Evolutionary conservation across 768 basidiomycete species (phyloP).

Genomic region (Tylopilus cervinicoccineus): DNA sequence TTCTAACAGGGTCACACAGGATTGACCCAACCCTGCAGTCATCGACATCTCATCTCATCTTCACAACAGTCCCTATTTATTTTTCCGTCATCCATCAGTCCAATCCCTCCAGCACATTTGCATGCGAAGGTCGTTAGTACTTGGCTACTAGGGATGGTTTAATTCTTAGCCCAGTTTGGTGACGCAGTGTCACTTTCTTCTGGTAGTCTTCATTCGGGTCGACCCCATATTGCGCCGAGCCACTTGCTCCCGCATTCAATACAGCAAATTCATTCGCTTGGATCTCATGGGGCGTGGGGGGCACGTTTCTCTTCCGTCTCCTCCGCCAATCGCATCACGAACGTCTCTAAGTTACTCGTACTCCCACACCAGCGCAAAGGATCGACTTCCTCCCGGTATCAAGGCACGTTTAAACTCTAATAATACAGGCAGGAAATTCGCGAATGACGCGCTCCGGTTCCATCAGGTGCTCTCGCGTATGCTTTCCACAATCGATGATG

Average conservation of each 20-base stretch:
- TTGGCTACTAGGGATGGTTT: background rate
- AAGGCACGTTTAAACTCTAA: conserved; percentile 8
- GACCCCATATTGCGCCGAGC: background rate
- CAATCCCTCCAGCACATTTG: conserved; percentile 5
- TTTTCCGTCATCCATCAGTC: background rate
- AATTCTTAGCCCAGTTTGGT: background rate
- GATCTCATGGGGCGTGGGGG: conserved; percentile 1
- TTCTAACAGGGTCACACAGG: background rate
- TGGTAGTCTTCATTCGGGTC: background rate
- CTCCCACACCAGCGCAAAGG: conserved; percentile 2
- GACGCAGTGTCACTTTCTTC: background rate
- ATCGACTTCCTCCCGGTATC: conserved; percentile 5
- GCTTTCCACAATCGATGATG: conserved; percentile 2
- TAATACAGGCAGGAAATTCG: conserved; percentile 8
- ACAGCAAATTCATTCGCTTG: background rate
- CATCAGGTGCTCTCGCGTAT: conserved; percentile 1
- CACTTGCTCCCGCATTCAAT: background rate
- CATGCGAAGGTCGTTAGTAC: background rate
- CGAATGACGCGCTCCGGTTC: conserved; percentile 2
- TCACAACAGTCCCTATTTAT: background rate
- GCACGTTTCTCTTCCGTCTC: background rate
- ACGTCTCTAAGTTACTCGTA: background rate
- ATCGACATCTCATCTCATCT: background rate
- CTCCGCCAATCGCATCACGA: background rate
- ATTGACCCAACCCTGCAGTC: conserved; percentile 1